Evolutionary conservation across 192 early-diverging fungal species (phyloP), one percentile per base, ranked within the genome.

Genomic region (Pecoramyces ruminantium): DNA sequence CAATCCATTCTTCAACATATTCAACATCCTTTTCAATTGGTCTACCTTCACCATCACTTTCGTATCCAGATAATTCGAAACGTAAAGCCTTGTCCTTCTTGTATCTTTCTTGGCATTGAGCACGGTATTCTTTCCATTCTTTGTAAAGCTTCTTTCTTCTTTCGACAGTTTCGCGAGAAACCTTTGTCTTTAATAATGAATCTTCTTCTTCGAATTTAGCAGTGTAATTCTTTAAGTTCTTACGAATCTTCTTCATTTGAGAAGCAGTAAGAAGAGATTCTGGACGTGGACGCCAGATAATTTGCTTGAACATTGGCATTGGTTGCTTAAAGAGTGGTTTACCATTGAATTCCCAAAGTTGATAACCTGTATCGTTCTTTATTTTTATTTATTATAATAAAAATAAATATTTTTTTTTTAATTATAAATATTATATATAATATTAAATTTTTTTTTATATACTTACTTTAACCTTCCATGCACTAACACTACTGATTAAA

Each of bases 251-350:
- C 89, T 94, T 95, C 89, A 93, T 93, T 87, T 94, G 87, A 38
- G 92, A 95, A 78, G 86, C 85, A 18, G 92, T 86, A 42, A 98
- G 87, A 79, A 98, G 88, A 77, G 93, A 90, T 77, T 86, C 85
- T 13, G 98, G 97, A 77, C 96, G 93, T 77, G 98, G 98, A 82
- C 98, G 93, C 96, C 97, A 99, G 82, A 95, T 82, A 77, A 98
- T 83, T 89, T 97, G 96, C 88, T 96, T 96, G 85, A 99, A 95
- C 81, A 88, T 85, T 79, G 95, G 93, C 29, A 94, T 85, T 78
- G 85, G 85, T 77, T 93, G 90, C 86, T 92, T 92, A 84, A 88
- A 88, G 30, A 98, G 87, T 81, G 90, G 82, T 83, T 92, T 87
- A 77, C 98, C 98, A 84, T 92, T 92, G 81, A 96, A 94, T 83